Base-by-base conservation (phyloP, 2,329 filamentous ascomycete species). In the Botrytis byssoidea region DNA sequence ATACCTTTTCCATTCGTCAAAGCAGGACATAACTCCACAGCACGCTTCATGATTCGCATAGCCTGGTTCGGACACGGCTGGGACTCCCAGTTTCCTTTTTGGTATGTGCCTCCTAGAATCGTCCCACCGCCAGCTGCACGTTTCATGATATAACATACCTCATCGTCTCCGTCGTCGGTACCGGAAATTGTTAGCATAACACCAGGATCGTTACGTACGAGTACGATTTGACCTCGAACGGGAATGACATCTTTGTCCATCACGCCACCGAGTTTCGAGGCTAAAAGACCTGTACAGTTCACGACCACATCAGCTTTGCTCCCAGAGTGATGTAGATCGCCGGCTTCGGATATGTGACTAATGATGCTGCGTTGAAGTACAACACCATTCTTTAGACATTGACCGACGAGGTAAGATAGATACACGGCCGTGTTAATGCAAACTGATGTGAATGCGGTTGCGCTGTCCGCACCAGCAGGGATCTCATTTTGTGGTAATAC, bases 371-470 rank as follows among this genome's bases (percentile, higher is more conserved):
- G 88, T 78, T 88, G 88, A 79, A 95, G 84, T 1, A 89, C 85
- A 10, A 93, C 92, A 42, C 93, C 93, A 73, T 90, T 88, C 78
- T 89, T 90, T 42, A 92, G 86, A 81, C 93, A 97, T 83, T 96
- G 91, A 0, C 93, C 92, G 0, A 93, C 85, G 0, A 98, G 90
- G 89, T 93, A 98, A 6, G 93, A 90, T 3, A 98, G 89, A 83
- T 98, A 98, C 74, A 98, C 83, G 60, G 92, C 89, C 0, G 93
- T 93, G 83, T 98, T 98, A 82, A 98, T 95, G 83, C 95, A 98
- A 59, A 97, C 91, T 1, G 93, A 95, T 12, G 89, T 93, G 82
- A 96, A 97, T 72, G 87, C 85, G 69, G 89, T 92, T 37, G 90
- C 94, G 18, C 91, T 92, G 74, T 94, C 91, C 71, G 91, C 88